Percentiles rank a stretch among this genome's conserved stretches.
Evolutionary conservation across 768 basidiomycete genomes (phyloP).

Genomic region (Cystofilobasidium capitatum): DNA sequence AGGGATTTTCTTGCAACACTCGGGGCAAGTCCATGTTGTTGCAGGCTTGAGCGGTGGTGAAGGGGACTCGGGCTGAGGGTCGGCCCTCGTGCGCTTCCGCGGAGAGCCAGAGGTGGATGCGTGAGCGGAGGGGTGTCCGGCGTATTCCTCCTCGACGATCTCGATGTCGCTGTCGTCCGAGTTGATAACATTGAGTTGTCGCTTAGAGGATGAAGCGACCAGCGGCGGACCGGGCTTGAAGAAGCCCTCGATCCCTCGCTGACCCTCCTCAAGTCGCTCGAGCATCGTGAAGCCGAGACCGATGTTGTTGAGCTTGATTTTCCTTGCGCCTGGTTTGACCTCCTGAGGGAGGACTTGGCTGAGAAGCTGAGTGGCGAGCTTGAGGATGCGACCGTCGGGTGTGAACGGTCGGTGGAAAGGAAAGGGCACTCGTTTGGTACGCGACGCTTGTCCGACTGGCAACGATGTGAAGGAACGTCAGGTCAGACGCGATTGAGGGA

Average conservation of each 20-base stretch:
- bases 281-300: slow-evolving; percentile 68
- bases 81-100: neutral
- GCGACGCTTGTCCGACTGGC: slow-evolving; percentile 27
- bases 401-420: slow-evolving; percentile 67
- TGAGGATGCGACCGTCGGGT: slow-evolving; percentile 59
- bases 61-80: neutral
- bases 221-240: slow-evolving; percentile 39
- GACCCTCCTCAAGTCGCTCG: slow-evolving; percentile 63
- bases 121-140: neutral
- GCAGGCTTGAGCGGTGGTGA: neutral
- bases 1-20: slow-evolving; percentile 10
- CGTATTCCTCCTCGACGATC: neutral
- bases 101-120: neutral
- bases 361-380: slow-evolving; percentile 71
- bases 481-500: neutral
- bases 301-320: slow-evolving; percentile 62
- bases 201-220: neutral
- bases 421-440: slow-evolving; percentile 78
- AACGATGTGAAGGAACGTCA: neutral
- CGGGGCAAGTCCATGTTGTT: slow-evolving; percentile 8
- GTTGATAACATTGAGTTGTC: neutral
- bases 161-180: neutral
- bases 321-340: slow-evolving; percentile 33
- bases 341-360: slow-evolving; percentile 64
- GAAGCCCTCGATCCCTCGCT: slow-evolving; percentile 80